A percentile compares a stretch with the other conserved stretches of the same genome.
Evolutionary conservation across 495 filamentous ascomycete species (phyloP).

Genomic region (Penicillium ochrochloron): DNA sequence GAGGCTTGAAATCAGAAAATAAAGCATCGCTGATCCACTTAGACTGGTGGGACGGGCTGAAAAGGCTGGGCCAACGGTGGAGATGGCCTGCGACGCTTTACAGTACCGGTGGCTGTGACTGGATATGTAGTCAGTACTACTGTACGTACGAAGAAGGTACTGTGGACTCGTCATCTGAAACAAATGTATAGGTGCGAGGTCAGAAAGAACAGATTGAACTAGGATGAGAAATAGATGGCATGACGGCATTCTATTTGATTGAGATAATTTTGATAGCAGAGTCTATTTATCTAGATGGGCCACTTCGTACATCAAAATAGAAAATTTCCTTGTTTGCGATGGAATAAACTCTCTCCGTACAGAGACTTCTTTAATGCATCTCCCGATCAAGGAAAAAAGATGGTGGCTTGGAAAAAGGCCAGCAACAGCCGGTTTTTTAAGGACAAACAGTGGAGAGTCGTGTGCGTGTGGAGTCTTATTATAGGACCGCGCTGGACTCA

Average conservation of each 20-base stretch:
- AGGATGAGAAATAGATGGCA: not conserved
- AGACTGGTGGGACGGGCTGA: conserved; percentile 23
- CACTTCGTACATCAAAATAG: not conserved
- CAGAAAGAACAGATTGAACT: not conserved
- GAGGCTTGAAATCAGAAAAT: conserved; percentile 29
- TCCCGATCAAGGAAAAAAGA: conserved; percentile 1
- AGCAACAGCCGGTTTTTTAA: conserved; percentile 10
- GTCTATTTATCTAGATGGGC: not conserved
- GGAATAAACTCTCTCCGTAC: not conserved
- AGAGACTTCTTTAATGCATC: not conserved
- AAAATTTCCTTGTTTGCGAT: not conserved
- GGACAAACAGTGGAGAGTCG: not conserved
- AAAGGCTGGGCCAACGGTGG: conserved; percentile 31
- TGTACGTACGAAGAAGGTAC: not conserved
- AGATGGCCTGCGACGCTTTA: conserved; percentile 25
- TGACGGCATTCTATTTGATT: no score
- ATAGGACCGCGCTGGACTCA: conserved; percentile 19
- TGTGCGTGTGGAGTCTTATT: conserved; percentile 13
- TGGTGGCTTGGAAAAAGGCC: conserved; percentile 5
- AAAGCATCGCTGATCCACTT: conserved; percentile 33
- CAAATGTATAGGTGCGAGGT: not conserved
- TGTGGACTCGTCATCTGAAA: conserved; percentile 4
- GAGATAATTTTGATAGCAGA: not conserved
- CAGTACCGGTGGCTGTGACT: conserved; percentile 12
- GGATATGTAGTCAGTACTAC: conserved; percentile 15